These are phyloP conservation scores for Claviceps purpurea DNA, from an alignment of 2,329 filamentous ascomycete genomes.

Conservation along the genomic window DNA sequence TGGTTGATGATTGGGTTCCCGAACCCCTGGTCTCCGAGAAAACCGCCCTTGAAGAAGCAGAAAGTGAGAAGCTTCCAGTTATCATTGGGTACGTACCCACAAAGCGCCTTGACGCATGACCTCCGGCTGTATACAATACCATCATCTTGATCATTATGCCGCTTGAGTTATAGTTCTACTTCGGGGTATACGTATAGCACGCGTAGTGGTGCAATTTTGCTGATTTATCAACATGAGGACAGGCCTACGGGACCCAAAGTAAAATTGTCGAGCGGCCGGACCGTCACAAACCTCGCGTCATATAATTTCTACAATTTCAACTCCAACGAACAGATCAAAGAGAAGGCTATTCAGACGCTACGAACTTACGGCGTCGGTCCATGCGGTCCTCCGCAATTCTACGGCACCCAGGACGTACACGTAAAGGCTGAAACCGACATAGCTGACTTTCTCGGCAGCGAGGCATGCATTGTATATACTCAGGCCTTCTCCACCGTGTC, in stretches of 20 bases:
- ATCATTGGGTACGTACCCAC: slow-evolving; percentile 61
- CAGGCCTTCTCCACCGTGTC: slow-evolving; percentile 94
- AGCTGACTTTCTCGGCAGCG: slow-evolving; percentile 74
- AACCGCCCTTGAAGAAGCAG: slow-evolving; percentile 62
- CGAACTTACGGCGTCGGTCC: slow-evolving; percentile 94
- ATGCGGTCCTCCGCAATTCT: slow-evolving; percentile 93
- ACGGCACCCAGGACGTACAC: slow-evolving; percentile 95
- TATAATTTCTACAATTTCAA: slow-evolving; percentile 99
- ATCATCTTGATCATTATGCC: background rate
- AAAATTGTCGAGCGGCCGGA: slow-evolving; percentile 77
- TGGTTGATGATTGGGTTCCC: slow-evolving; percentile 92
- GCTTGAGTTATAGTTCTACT: background rate
- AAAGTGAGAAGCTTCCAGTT: slow-evolving; percentile 73
- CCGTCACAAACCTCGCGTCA: slow-evolving; percentile 83
- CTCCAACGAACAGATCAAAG: slow-evolving; percentile 80
- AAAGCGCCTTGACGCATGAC: background rate
- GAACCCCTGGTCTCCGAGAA: slow-evolving; percentile 73
- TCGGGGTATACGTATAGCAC: background rate
- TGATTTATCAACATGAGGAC: slow-evolving; percentile 4
- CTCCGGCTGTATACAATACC: background rate
- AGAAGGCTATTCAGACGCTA: slow-evolving; percentile 86
- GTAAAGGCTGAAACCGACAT: slow-evolving; percentile 95
- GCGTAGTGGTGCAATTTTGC: background rate
- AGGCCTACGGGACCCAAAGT: slow-evolving; percentile 83
- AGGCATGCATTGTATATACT: slow-evolving; percentile 86